These are phyloP conservation scores for Flaveria sonorensis DNA, from an alignment of 129 eudicot species.

Conservation along the genomic window DNA sequence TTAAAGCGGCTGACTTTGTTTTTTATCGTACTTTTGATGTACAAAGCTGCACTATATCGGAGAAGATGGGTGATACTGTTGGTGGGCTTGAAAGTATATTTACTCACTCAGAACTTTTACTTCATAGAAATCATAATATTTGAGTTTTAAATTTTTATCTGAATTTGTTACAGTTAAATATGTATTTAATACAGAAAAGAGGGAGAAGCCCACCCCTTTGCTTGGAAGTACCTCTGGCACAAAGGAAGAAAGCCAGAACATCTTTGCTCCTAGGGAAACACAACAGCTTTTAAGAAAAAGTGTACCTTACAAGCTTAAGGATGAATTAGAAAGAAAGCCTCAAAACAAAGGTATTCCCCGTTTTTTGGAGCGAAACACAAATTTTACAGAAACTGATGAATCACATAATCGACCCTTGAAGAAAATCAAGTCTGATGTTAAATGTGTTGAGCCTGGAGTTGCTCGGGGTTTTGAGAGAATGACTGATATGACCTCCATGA, in stretches of 20 bases:
- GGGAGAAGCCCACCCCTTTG: conserved; percentile 26
- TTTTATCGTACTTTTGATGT: conserved; percentile 87
- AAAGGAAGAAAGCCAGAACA: conserved; percentile 39
- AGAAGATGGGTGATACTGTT: conserved; percentile 59
- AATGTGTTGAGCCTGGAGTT: conserved; percentile 28
- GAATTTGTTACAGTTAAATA: conserved; percentile 57
- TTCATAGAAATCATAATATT: conserved; percentile 15
- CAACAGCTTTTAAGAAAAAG: conserved; percentile 30
- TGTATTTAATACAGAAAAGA: conserved; percentile 55
- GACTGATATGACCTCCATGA: conserved; percentile 45
- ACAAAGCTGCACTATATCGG: conserved; percentile 48
- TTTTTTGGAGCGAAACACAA: conserved; percentile 17
- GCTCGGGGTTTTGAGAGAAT: conserved; percentile 20
- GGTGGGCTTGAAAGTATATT: conserved; percentile 71
- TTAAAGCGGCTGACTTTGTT: conserved; percentile 62
- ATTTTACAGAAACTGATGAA: conserved; percentile 18
- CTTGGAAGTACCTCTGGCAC: conserved; percentile 31
- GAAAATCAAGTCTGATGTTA: conserved; percentile 15
- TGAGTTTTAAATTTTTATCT: conserved; percentile 21
- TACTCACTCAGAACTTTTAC: background rate
- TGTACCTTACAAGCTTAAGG: conserved; percentile 26
- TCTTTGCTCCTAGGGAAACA: conserved; percentile 30
- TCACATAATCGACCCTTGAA: conserved; percentile 15
- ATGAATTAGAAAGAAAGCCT: conserved; percentile 10
- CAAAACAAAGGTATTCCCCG: conserved; percentile 21